phyloP scores from a whole-genome alignment of 345 rosid genomes.

The Carallia pectinifolia region DNA sequence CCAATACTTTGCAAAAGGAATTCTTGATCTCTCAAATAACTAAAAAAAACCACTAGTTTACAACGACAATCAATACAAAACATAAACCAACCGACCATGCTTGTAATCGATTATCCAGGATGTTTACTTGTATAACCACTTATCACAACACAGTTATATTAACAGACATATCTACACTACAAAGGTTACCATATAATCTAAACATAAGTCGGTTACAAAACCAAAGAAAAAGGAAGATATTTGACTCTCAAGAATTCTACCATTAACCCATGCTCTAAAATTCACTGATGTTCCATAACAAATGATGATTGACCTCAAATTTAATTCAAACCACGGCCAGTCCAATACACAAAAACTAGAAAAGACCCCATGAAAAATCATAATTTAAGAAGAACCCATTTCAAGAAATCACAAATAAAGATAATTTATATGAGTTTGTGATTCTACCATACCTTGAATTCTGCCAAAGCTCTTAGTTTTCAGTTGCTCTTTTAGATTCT shows the following conservation, averaged over 20 bases:
- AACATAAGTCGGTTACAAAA: too few relatives aligned
- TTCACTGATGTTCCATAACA: neutral
- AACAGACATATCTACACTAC: neutral
- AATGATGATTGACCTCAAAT: neutral
- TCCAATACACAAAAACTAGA: neutral
- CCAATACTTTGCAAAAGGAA: neutral
- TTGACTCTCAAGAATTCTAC: neutral
- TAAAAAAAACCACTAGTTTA: neutral
- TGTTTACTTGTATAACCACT: neutral
- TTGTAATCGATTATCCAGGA: neutral
- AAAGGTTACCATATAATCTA: too few relatives aligned
- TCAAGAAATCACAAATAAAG: neutral
- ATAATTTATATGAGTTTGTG: neutral
- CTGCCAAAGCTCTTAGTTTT: neutral
- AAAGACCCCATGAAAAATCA: neutral
- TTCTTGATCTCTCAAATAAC: neutral
- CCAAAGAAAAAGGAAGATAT: too few relatives aligned
- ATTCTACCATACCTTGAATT: neutral
- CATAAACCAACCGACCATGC: neutral
- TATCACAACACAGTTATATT: neutral
- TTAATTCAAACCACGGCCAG: neutral
- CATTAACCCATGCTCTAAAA: conserved; percentile 2
- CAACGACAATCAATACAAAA: neutral
- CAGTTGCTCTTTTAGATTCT: neutral
- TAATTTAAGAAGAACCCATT: neutral